Percentiles rank a stretch among this genome's conserved stretches.
These are phyloP conservation scores for Wickerhamiella sergipiensis DNA, from an alignment of 805 yeast genomes.

Conservation along the genomic window DNA sequence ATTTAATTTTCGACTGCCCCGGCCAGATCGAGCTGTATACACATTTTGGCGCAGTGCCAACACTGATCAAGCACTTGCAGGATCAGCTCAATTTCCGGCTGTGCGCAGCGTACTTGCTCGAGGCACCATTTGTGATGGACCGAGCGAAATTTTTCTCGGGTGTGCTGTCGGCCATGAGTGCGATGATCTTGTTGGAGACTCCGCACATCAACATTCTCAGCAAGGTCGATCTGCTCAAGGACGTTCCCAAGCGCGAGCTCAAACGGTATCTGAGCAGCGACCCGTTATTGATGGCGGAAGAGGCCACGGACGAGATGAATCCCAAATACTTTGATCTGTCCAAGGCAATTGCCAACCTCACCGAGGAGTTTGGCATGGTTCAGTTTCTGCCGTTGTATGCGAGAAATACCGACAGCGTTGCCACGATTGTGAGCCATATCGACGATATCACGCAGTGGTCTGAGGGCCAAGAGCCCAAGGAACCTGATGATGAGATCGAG, in stretches of 20 bases:
- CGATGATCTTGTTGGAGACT: slow-evolving; percentile 87
- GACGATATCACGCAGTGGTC: slow-evolving; percentile 98
- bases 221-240: slow-evolving; percentile 74
- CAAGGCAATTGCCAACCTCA: slow-evolving; percentile 71
- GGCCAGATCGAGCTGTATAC: slow-evolving; percentile 93
- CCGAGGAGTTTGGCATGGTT: slow-evolving; percentile 98
- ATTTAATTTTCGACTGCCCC: slow-evolving; percentile 88
- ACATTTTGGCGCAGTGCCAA: slow-evolving; percentile 86
- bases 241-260: slow-evolving; percentile 58
- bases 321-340: slow-evolving; percentile 61
- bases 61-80: slow-evolving; percentile 73
- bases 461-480: slow-evolving; percentile 92
- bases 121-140: slow-evolving; percentile 89
- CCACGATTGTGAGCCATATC: slow-evolving; percentile 74
- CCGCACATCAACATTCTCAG: slow-evolving; percentile 89
- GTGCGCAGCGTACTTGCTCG: slow-evolving; percentile 85
- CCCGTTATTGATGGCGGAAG: slow-evolving; percentile 52
- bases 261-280: slow-evolving; percentile 86
- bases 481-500: slow-evolving; percentile 50
- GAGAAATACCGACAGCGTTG: slow-evolving; percentile 58
- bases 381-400: slow-evolving; percentile 86
- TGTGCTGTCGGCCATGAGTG: slow-evolving; percentile 92
- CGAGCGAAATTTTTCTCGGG: slow-evolving; percentile 89
- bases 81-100: slow-evolving; percentile 68
- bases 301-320: slow-evolving; percentile 36